Conservation (phyloP, 169 alveolate species). For the Eimeria maxima region DNA sequence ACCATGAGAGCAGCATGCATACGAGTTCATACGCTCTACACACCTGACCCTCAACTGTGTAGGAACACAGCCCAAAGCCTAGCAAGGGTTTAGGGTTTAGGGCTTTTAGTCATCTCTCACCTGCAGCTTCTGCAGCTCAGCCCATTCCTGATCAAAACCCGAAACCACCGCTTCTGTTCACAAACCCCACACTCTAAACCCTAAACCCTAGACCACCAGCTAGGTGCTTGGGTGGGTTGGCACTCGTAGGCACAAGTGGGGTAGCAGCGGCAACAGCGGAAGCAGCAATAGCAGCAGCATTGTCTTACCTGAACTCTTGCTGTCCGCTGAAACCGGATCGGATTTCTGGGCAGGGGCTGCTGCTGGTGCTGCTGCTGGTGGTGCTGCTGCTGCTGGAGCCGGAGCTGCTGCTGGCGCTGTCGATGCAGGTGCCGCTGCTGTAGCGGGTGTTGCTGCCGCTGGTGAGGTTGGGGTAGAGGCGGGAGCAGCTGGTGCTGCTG, state of each 20-base stretch:
- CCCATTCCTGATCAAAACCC: slow-evolving; percentile 64
- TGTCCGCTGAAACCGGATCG: slow-evolving; percentile 15
- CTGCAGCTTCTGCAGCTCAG: slow-evolving; percentile 69
- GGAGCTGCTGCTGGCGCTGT: not conserved
- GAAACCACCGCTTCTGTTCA: slow-evolving; percentile 34
- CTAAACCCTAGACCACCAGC: too few species aligned
- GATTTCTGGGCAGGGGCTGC: not conserved
- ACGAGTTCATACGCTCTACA: not conserved
- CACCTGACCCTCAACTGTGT: too few species aligned
- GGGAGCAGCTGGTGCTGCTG: too few species aligned
- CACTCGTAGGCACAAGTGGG: too few species aligned
- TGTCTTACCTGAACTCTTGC: not conserved
- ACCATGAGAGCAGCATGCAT: not conserved
- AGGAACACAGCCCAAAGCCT: too few species aligned
- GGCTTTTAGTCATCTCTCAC: not conserved
- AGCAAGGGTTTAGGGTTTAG: too few species aligned
- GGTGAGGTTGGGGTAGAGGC: too few species aligned
- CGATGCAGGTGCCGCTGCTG: not conserved
- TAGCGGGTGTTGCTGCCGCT: too few species aligned
- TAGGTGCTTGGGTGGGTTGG: too few species aligned
- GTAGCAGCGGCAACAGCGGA: too few species aligned
- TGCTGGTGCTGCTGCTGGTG: slow-evolving; percentile 14
- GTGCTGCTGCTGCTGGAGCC: not conserved
- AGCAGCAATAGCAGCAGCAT: not conserved
- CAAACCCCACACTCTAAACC: too few species aligned